Conservation (phyloP, 1,284 basidiomycete species). For the Puccinia coronata region DNA sequence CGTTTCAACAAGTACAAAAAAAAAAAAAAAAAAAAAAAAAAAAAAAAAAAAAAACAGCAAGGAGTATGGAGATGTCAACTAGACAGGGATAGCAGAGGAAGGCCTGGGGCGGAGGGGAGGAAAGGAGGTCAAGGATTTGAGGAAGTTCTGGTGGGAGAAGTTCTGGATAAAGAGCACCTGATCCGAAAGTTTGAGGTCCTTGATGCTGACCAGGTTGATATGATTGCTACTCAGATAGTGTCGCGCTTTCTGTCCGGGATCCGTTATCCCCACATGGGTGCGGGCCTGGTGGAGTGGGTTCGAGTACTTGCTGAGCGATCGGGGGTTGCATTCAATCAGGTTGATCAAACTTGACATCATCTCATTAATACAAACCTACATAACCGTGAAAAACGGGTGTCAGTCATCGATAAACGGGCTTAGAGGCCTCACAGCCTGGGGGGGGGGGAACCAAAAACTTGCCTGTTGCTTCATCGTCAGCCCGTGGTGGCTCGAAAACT, state of each 20-base stretch:
- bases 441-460: neutral
- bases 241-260: neutral
- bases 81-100: conserved; percentile 11
- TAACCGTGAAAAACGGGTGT: too few species aligned
- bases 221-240: conserved; percentile 14
- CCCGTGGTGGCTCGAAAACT: conserved; percentile 13
- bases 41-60: neutral
- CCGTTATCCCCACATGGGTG: neutral
- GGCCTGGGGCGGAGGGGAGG: neutral
- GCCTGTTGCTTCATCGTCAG: conserved; percentile 46
- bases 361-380: conserved; percentile 49
- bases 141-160: conserved; percentile 17
- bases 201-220: conserved; percentile 8
- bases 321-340: conserved; percentile 5
- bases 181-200: conserved; percentile 28
- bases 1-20: conserved; percentile 9
- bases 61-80: neutral
- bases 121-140: conserved; percentile 4
- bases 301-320: too few species aligned
- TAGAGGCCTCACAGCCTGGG: too few species aligned
- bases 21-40: neutral
- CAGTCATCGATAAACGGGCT: neutral
- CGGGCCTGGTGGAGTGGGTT: neutral
- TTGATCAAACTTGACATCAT: conserved; percentile 49
- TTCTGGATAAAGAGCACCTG: conserved; percentile 26